Percentiles rank a stretch among this genome's conserved stretches.
Evolutionary conservation across 352 stramenopile genomes (phyloP).

Genomic region (Phytophthora ramorum): DNA sequence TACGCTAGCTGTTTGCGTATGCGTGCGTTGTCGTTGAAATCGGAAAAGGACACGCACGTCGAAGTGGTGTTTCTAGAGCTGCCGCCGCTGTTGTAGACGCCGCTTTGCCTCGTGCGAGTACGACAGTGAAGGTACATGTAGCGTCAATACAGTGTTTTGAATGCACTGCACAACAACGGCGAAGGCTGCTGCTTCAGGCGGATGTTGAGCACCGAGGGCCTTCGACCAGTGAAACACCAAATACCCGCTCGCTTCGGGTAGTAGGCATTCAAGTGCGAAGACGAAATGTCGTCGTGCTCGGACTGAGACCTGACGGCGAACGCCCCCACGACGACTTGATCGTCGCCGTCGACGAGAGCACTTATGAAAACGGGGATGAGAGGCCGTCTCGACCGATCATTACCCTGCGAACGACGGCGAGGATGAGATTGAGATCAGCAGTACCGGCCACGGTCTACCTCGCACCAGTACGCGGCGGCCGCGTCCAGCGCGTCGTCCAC

Average conservation of each 20-base stretch:
- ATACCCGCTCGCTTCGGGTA: background rate
- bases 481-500: slow-evolving; percentile 25
- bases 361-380: slow-evolving; percentile 3
- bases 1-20: background rate
- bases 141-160: no score
- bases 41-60: no score
- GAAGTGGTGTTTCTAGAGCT: no score
- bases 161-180: no score
- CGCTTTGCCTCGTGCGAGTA: no score
- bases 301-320: background rate
- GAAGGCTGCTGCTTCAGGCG: background rate
- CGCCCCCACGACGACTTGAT: no score
- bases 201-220: background rate
- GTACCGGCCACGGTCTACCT: background rate
- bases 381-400: slow-evolving; percentile 18
- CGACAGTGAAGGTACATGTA: no score
- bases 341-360: background rate
- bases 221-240: background rate
- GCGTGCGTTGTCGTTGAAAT: slow-evolving; percentile 3
- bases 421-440: slow-evolving; percentile 15
- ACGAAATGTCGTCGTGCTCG: background rate
- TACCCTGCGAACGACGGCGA: slow-evolving; percentile 5
- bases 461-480: slow-evolving; percentile 17
- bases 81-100: no score
- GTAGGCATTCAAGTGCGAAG: background rate